Conservation (phyloP, 306 rosid species). For the Canavalia ensiformis region DNA sequence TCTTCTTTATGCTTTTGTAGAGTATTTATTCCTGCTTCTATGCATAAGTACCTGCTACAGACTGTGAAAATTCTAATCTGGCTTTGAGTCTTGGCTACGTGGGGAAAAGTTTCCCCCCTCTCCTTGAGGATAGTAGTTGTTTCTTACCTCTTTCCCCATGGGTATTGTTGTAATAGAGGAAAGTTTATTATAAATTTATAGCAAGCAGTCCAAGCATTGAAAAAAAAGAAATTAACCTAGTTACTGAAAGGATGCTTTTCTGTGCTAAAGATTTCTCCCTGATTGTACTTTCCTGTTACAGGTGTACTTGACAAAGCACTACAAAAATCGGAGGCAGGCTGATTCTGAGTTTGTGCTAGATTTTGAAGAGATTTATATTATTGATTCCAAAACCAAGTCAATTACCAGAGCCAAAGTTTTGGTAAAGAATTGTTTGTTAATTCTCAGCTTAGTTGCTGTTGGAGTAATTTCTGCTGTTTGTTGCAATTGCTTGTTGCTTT, state of each 20-base stretch:
- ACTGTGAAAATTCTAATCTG: conserved; percentile 13
- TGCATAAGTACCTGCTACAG: conserved; percentile 11
- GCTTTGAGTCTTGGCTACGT: neutral
- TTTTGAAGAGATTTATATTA: conserved; percentile 90
- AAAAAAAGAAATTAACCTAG: neutral
- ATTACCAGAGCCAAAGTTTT: conserved; percentile 87
- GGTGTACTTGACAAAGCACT: conserved; percentile 94
- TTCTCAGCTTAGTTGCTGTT: conserved; percentile 35
- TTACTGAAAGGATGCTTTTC: conserved; percentile 13
- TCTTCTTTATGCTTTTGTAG: neutral
- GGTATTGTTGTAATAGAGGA: no score
- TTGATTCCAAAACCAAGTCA: conserved; percentile 90
- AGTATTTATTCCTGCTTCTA: neutral
- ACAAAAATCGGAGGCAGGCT: conserved; percentile 75
- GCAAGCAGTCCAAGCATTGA: conserved; percentile 7
- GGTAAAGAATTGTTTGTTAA: conserved; percentile 59
- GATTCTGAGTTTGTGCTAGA: conserved; percentile 92
- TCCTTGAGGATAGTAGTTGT: conserved; percentile 1
- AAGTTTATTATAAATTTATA: neutral
- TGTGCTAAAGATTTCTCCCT: conserved; percentile 12
- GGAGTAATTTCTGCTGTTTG: conserved; percentile 11
- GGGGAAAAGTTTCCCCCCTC: neutral
- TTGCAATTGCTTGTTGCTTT: conserved; percentile 21
- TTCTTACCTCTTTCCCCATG: neutral
- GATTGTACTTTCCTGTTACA: conserved; percentile 50